These are phyloP conservation scores for Ophiostoma perfectum DNA, from an alignment of 2,329 filamentous ascomycete genomes.

Conservation along the genomic window DNA sequence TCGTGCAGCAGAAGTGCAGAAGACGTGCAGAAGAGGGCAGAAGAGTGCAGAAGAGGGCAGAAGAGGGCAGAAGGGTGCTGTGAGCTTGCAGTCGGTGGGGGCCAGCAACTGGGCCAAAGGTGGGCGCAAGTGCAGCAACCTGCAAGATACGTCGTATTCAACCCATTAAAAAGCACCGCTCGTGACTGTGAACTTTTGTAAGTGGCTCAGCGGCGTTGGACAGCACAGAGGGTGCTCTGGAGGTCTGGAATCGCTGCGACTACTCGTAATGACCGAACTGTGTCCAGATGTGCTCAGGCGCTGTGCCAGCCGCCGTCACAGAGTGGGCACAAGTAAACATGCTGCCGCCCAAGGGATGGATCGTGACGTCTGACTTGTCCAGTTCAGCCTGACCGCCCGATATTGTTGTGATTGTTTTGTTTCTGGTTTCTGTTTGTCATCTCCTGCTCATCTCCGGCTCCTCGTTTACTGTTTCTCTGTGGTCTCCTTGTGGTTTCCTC, in stretches of 20 bases:
- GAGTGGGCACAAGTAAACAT: background rate
- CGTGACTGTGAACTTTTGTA: background rate
- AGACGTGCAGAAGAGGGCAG: no score
- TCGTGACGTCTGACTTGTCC: constrained; percentile 1
- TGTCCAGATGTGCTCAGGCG: background rate
- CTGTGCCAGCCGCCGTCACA: background rate
- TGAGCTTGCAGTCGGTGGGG: background rate
- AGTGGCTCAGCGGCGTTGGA: background rate
- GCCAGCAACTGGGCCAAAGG: constrained; percentile 1
- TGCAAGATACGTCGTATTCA: constrained; percentile 8
- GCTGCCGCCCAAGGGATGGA: background rate
- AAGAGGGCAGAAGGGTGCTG: no score
- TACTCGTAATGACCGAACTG: background rate
- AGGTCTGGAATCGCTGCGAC: background rate
- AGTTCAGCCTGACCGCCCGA: background rate
- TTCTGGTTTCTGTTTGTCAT: no score
- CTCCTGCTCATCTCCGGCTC: background rate
- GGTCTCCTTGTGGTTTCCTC: background rate
- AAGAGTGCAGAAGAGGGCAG: no score
- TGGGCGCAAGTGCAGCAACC: background rate
- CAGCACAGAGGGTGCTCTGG: background rate
- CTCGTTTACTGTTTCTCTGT: background rate
- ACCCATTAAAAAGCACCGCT: background rate
- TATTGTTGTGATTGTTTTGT: background rate
- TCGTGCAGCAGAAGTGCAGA: no score